Percentiles rank a stretch among this genome's conserved stretches.
Conservation (phyloP, 202 grass and related monocot species). For the Digitaria exilis region DNA sequence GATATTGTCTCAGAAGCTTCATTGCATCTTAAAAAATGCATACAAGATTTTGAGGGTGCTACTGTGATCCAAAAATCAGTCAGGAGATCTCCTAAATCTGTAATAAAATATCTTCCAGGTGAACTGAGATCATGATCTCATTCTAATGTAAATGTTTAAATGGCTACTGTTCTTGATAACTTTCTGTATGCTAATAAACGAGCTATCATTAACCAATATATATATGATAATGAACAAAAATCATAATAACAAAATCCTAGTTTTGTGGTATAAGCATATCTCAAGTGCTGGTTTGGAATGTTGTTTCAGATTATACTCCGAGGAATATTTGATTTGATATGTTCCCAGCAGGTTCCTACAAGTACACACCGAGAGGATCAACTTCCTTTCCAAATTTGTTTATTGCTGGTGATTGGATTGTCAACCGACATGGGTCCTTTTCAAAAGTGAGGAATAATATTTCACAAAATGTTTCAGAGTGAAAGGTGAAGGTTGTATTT, state of each 20-base stretch:
- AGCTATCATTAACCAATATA: not conserved
- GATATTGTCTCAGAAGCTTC: slow-evolving; percentile 61
- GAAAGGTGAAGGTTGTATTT: slow-evolving; percentile 3
- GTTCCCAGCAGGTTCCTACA: slow-evolving; percentile 72
- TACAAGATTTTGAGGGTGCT: slow-evolving; percentile 71
- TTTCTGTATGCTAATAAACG: not conserved
- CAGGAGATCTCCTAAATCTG: slow-evolving; percentile 62
- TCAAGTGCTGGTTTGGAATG: not conserved
- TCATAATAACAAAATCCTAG: slow-evolving; percentile 28
- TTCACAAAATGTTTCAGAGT: slow-evolving; percentile 16
- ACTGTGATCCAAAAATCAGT: slow-evolving; percentile 57
- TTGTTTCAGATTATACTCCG: slow-evolving; percentile 4
- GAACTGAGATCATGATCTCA: slow-evolving; percentile 22
- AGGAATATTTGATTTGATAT: slow-evolving; percentile 10
- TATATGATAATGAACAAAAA: slow-evolving; percentile 20
- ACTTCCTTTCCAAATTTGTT: slow-evolving; percentile 83
- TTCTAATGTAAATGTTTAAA: slow-evolving; percentile 15
- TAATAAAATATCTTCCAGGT: slow-evolving; percentile 80
- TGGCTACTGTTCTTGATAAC: not conserved
- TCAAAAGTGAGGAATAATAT: slow-evolving; percentile 58
- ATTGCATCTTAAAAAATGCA: slow-evolving; percentile 60
- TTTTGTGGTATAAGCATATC: not conserved
- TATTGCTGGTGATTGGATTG: slow-evolving; percentile 84
- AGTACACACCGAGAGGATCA: slow-evolving; percentile 66
- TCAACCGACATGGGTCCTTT: slow-evolving; percentile 83